Evolutionary conservation across 75 land plant genomes (phyloP), one percentile per base, ranked within the genome.

Genomic region (Sequoia sempervirens): DNA sequence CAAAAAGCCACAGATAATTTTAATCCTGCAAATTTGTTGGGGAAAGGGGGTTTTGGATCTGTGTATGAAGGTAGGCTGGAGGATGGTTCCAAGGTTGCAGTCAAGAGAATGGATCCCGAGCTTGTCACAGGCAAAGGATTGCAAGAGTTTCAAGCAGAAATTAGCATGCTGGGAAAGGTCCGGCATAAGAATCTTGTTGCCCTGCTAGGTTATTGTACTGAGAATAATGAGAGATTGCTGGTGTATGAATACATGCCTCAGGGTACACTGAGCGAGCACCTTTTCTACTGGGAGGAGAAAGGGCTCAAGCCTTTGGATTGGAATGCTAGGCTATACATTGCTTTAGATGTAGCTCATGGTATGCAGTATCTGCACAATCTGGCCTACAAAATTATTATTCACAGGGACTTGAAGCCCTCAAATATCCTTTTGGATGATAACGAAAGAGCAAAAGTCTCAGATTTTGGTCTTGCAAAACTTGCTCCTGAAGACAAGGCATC

Each of bases 121-220:
- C 78, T 86, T 28, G 89, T 93, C 89, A 89, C 91, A 26, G 81
- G 78, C 58, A 92, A 93, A 83, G 96, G 96, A 52, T 37, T 92
- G 87, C 85, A 84, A 41, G 96, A 96, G 80, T 96, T 96, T 84
- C 88, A 91, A 82, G 92, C 96, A 7, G 96, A 96, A 85, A 89
- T 96, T 69, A 90, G 83, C 14, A 92, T 94, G 40, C 87, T 96
- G 37, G 93, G 90, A 1, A 96, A 96, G 90, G 97, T 94, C 68
- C 89, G 95, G 88, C 98, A 96, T 82, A 87, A 93, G 83, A 91
- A 96, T 87, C 80, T 96, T 83, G 98, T 94, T 37, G 90, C 95
- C 14, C 84, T 93, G 2, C 82, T 92, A 5, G 97, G 95, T 2
- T 95, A 92, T 74, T 95, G 97, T 74, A 82, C 86, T 23, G 89